Conservation (phyloP, 805 yeast genomes). For the Lipomyces spencermartinsiae region DNA sequence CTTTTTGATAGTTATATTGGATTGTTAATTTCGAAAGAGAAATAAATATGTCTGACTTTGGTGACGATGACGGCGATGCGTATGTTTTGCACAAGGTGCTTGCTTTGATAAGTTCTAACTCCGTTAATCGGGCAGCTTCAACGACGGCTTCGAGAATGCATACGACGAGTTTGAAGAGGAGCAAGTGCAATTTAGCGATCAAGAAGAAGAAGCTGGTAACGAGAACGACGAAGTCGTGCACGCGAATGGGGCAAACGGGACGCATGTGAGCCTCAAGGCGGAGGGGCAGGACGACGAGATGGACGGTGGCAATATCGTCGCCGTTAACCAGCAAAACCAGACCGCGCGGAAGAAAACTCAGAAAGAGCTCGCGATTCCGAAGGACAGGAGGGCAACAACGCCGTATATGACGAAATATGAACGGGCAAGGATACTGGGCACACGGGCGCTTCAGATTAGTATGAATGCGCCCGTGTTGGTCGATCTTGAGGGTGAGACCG, state of each 20-base stretch:
- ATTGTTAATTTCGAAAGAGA: not conserved
- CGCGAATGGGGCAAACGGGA: conserved; percentile 46
- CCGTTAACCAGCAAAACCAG: conserved; percentile 62
- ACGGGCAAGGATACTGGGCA: conserved; percentile 96
- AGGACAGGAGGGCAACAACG: conserved; percentile 87
- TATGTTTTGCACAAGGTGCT: conserved; percentile 36
- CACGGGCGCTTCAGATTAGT: conserved; percentile 95
- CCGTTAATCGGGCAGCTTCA: conserved; percentile 52
- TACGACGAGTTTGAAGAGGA: conserved; percentile 73
- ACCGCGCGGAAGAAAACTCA: conserved; percentile 63
- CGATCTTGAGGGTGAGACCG: conserved; percentile 98
- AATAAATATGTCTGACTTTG: conserved; percentile 49
- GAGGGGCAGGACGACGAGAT: conserved; percentile 52
- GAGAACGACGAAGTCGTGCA: conserved; percentile 51
- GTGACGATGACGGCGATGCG: conserved; percentile 50
- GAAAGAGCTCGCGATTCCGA: conserved; percentile 85
- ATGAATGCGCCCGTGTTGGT: conserved; percentile 98
- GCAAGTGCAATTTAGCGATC: conserved; percentile 73
- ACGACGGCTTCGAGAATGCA: conserved; percentile 51
- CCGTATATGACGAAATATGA: conserved; percentile 99
- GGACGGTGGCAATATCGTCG: conserved; percentile 73
- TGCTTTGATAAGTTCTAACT: not conserved
- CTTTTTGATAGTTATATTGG: not conserved
- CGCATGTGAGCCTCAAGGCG: conserved; percentile 45
- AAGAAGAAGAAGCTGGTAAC: conserved; percentile 56